Evolutionary conservation across 164 flowering plant species (phyloP).

Genomic region (Chimonanthus salicifolius): DNA sequence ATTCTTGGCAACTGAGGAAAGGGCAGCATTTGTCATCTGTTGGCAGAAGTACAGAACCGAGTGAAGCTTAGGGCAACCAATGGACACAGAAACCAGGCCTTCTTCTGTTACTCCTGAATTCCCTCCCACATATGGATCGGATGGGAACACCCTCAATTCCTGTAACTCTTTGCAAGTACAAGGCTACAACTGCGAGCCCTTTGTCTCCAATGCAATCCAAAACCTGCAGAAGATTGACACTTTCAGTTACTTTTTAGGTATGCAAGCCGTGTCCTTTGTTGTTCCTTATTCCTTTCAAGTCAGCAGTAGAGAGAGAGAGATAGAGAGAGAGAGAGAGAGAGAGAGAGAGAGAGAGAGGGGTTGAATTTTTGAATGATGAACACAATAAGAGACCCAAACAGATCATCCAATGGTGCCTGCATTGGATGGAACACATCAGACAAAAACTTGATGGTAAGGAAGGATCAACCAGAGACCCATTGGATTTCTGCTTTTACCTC

Average conservation of each 20-base stretch:
- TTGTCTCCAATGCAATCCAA: conserved; percentile 79
- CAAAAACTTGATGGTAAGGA: not conserved
- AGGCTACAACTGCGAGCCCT: conserved; percentile 77
- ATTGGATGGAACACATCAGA: not conserved
- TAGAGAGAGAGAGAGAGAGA: too few species aligned
- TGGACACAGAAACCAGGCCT: conserved; percentile 70
- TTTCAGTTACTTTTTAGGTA: not conserved
- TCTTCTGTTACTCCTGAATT: conserved; percentile 61
- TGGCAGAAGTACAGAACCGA: conserved; percentile 75
- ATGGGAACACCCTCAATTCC: conserved; percentile 84
- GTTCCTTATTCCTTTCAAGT: not conserved
- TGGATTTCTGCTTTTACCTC: not conserved
- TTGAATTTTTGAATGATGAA: not conserved
- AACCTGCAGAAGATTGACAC: conserved; percentile 38
- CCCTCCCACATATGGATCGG: conserved; percentile 46
- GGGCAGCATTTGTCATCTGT: conserved; percentile 91
- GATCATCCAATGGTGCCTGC: not conserved
- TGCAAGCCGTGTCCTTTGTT: not conserved
- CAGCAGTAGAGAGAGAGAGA: not conserved
- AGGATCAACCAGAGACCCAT: not conserved
- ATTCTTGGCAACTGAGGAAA: conserved; percentile 66
- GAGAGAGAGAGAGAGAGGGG: not conserved
- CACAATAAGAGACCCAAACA: not conserved
- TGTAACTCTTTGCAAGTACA: conserved; percentile 67
- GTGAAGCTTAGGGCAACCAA: conserved; percentile 74